Evolutionary conservation across 257 asterid genomes (phyloP).

Genomic region (Galeopsis tetrahit): DNA sequence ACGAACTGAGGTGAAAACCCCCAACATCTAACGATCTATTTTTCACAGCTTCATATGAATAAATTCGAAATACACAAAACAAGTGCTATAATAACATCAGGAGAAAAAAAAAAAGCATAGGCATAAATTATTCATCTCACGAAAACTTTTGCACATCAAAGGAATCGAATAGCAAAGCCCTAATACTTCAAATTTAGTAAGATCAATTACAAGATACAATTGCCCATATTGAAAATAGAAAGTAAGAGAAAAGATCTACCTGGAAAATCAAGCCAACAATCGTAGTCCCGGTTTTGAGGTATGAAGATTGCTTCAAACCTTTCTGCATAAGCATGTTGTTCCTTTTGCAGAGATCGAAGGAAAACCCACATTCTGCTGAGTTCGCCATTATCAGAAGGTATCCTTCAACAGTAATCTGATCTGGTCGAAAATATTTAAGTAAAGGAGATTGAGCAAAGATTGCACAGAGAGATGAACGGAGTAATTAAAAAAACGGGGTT

Average conservation of each 20-base stretch:
- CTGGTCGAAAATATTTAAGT: not conserved
- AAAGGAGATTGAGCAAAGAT: not conserved
- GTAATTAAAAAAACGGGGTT: no score
- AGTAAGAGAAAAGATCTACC: slow-evolving; percentile 41
- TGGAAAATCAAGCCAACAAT: slow-evolving; percentile 84
- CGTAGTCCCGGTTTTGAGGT: slow-evolving; percentile 94
- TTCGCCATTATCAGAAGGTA: slow-evolving; percentile 30
- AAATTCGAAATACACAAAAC: not conserved
- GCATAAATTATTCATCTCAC: not conserved
- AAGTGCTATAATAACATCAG: not conserved
- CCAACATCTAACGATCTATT: not conserved
- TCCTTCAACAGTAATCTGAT: not conserved
- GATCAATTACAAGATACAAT: not conserved
- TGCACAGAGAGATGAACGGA: no score
- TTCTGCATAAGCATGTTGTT: slow-evolving; percentile 77
- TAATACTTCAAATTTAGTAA: not conserved
- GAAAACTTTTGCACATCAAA: not conserved
- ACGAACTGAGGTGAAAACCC: not conserved
- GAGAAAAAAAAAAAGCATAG: not conserved
- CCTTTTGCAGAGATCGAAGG: slow-evolving; percentile 84
- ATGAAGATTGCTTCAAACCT: slow-evolving; percentile 68
- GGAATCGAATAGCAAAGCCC: not conserved
- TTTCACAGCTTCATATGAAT: not conserved
- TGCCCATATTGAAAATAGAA: not conserved
- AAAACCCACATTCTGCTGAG: slow-evolving; percentile 64